Percentiles rank a stretch among this genome's conserved stretches.
These are phyloP conservation scores for Agapanthus africanus DNA, from an alignment of 106 monocot species.

Conservation along the genomic window DNA sequence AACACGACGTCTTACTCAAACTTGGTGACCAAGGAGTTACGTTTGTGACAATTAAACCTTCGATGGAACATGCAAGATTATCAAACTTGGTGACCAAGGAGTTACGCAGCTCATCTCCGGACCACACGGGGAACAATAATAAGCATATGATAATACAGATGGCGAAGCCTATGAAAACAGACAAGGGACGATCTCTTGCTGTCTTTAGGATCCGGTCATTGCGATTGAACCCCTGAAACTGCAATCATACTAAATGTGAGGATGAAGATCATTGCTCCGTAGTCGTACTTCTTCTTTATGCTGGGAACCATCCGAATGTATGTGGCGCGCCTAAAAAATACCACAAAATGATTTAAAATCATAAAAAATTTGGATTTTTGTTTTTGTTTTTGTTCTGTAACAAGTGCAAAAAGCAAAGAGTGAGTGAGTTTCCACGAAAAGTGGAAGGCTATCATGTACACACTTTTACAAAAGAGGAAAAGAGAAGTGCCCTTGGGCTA, in stretches of 20 bases:
- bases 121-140: constrained; percentile 22
- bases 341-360: neutral
- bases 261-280: constrained; percentile 32
- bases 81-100: constrained; percentile 25
- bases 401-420: too few relatives aligned
- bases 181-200: constrained; percentile 21
- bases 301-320: constrained; percentile 17
- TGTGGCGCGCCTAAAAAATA: constrained; percentile 22
- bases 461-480: constrained; percentile 18
- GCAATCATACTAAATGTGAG: constrained; percentile 30
- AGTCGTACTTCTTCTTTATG: too few relatives aligned
- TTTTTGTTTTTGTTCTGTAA: too few relatives aligned
- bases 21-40: too few relatives aligned
- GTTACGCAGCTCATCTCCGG: constrained; percentile 30
- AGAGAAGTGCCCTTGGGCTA: constrained; percentile 30
- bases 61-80: constrained; percentile 17
- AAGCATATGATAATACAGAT: constrained; percentile 21
- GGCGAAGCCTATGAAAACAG: constrained; percentile 23
- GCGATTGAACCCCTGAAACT: constrained; percentile 25
- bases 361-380: too few relatives aligned
- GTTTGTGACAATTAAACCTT: too few relatives aligned
- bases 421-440: too few relatives aligned
- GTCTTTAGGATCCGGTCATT: constrained; percentile 20
- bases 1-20: too few relatives aligned
- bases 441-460: too few relatives aligned